Evolutionary conservation across 257 asterid genomes (phyloP), one percentile per base, ranked within the genome.

Genomic region (Ajuga chamaepitys): DNA sequence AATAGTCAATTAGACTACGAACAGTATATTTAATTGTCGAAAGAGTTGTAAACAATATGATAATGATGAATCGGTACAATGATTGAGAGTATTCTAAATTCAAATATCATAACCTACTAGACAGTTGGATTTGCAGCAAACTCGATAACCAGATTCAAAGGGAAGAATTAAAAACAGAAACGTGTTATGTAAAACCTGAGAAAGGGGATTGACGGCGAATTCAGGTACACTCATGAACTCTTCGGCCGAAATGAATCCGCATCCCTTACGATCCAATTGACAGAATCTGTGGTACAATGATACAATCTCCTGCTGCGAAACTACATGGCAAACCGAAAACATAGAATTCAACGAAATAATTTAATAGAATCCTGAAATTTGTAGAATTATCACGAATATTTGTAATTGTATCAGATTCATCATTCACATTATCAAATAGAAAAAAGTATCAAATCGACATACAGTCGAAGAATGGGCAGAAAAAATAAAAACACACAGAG

Each of bases 211-310:
- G 74, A 78, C 79, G 34, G 83, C 84, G 42, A 83, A 83, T 75
- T 80, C 86, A 38, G 86, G 88, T 0, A 82, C 86, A 20, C 70
- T 70, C 83, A 78, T 80, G 79, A 83, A 75, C 70, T 83, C 89
- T 11, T 83, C 84, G 0, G 80, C 79, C 7, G 83, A 71, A 44
- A 80, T 80, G 72, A 76, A 81, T 13, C 80, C 86, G 13, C 74
- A 67, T 0, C 83, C 79, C 28, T 75, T 81, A 14, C 77, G 74
- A 79, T 84, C 90, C 80, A 81, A 68, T 44, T 81, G 83, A 51
- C 85, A 77, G 54, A 84, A 84, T 74, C 83, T 76, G 68, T 72
- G 67, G 40, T 81, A 78, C 74, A 81, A 51, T 10, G 81, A 78
- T 28, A 76, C 85, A 41, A 77, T 79, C 83, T 81, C 85, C 78